These are phyloP conservation scores for Colletotrichum salicis DNA, from an alignment of 2,329 filamentous ascomycete species.

Conservation along the genomic window DNA sequence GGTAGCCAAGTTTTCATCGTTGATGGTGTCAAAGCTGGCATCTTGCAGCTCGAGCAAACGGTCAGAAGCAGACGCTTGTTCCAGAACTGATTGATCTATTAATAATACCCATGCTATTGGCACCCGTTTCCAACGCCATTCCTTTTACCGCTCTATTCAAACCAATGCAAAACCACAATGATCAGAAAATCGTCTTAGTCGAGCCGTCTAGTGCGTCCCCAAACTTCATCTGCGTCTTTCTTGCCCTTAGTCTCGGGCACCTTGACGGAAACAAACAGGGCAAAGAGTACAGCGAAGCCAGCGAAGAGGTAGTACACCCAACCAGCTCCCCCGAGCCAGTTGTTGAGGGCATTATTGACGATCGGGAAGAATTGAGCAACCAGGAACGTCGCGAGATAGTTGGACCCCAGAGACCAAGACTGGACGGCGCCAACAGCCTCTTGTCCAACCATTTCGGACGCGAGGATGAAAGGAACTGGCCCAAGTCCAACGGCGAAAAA, in stretches of 20 bases:
- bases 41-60: slow-evolving; percentile 69
- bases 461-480: slow-evolving; percentile 93
- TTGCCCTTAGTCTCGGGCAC: slow-evolving; percentile 93
- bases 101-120: slow-evolving; percentile 8
- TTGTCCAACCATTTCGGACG: slow-evolving; percentile 88
- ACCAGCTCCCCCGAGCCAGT: slow-evolving; percentile 72
- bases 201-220: slow-evolving; percentile 73
- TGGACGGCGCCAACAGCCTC: slow-evolving; percentile 94
- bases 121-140: background rate
- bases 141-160: background rate
- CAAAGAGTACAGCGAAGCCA: slow-evolving; percentile 74
- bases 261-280: slow-evolving; percentile 75
- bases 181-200: slow-evolving; percentile 50
- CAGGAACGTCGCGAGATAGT: slow-evolving; percentile 90
- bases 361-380: slow-evolving; percentile 97
- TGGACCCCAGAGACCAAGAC: slow-evolving; percentile 86
- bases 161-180: background rate
- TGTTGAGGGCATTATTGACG: slow-evolving; percentile 78
- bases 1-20: slow-evolving; percentile 73
- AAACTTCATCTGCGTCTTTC: slow-evolving; percentile 87
- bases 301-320: slow-evolving; percentile 95
- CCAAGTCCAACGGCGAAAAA: slow-evolving; percentile 92
- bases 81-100: slow-evolving; percentile 5
- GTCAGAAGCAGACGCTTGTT: slow-evolving; percentile 57
- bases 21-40: slow-evolving; percentile 80